Evolutionary conservation across 139 green algal genomes (phyloP), one percentile per base, ranked within the genome.

Genomic region (Nannochloris sp.): DNA sequence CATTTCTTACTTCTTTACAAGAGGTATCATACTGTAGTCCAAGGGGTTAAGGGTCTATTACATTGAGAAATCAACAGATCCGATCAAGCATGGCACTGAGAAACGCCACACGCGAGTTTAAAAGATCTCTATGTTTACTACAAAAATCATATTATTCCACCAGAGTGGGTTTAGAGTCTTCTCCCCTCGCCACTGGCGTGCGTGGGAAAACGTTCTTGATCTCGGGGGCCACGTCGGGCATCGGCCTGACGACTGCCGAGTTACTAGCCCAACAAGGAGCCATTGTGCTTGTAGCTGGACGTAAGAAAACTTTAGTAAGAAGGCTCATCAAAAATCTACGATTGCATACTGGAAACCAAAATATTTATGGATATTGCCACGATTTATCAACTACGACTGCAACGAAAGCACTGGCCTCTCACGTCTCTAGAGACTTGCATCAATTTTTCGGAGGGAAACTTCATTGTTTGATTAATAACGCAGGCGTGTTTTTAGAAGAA

Each of bases 401-500:
- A 27, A 19, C 19, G 19, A 51, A 51, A 51, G 42, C 42, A 19
- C 42, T 51, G 6, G 72, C 81, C 54, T 65, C 67, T 24, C 63
- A 71, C 3, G 45, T 89, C 19, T 51, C 63, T 23, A 25, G 31
- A 7, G 79, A 82, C 29, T 32, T 84, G 23, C 24, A 82, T 25
- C 36, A 35, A 6, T 39, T 58, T 45, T 67, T 77, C 47, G 58
- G 34, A 31, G 55, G 25, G 46, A 54, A 34, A 42, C 25, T 83
- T 13, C 36, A 72, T 57, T 60, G 70, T 10, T 38, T 89, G 4
- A 66, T 81, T 46, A 86, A 89, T 74, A 89, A 87, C 61, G 83
- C 83, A 12, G 76, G 67, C 5, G 70, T 86, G 19, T 86, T 86
- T 64, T 55, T 67, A 8, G 30, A 68, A 14, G 61, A 69, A 12